Base-by-base conservation (phyloP, 495 filamentous ascomycete genomes). In the Xylaria sp. region DNA sequence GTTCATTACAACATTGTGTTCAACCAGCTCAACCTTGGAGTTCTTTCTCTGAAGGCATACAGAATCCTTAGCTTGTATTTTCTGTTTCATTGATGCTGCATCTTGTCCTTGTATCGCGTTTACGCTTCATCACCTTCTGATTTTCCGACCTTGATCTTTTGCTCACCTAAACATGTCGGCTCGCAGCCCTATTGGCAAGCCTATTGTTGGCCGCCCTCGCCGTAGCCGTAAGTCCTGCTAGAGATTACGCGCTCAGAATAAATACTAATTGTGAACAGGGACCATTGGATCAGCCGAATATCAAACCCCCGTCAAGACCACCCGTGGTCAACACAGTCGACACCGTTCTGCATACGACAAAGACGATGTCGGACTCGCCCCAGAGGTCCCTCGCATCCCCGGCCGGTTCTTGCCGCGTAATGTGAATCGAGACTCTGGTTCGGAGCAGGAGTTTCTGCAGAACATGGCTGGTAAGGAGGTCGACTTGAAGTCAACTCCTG, bases 301-400 rank as follows among this genome's bases (percentile, higher is more conserved):
- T 64, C n/a, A 46, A 29, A 31, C 68, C 1, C 11, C 46, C 11
- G 24, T 44, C 9, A 62, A 31, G 17, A n/a, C 35, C 17, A 0
- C 24, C 24, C n/a, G 17, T 44, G 24, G 52, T 7, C 55, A 48
- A 8, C 66, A 46, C 26, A 46, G 41, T 11, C 57, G 44, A 29
- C 37, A 61, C 3, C 15, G 40, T 26, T 33, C 40, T 31, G 31
- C 29, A 8, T 17, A 70, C 44, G 31, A 31, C 33, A 15, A 29
- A 43, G 44, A 62, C 14, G 68, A 57, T 41, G 50, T 43, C 19
- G 5, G 21, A 9, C 19, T 21, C 1, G 26, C 64, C 29, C 68
- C 68, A 24, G 26, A 64, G 41, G 68, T 70, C 24, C 68, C 68
- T 46, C 68, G 59, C 15, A 70, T 70, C 17, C 68, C 68, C 0